Percentiles rank a stretch among this genome's conserved stretches.
These are phyloP conservation scores for Paratrypanosoma confusum DNA, from an alignment of 208 protist species.

Conservation along the genomic window DNA sequence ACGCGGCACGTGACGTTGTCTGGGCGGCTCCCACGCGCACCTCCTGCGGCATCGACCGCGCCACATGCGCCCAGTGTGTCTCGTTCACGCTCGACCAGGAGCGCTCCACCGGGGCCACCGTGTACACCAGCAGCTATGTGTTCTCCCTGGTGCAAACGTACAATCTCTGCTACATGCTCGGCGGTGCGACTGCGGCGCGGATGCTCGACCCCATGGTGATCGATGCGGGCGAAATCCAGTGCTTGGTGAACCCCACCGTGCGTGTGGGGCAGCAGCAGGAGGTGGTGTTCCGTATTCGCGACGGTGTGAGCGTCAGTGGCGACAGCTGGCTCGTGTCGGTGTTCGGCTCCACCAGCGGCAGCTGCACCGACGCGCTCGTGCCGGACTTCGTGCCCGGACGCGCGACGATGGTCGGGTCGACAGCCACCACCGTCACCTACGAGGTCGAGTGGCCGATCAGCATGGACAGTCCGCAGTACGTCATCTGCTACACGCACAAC, in stretches of 20 bases:
- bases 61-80: conserved; percentile 40
- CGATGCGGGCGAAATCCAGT: conserved; percentile 42
- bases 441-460: conserved; percentile 69
- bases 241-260: conserved; percentile 36
- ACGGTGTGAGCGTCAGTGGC: conserved; percentile 23
- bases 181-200: conserved; percentile 42
- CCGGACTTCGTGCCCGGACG: conserved; percentile 36
- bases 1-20: conserved; percentile 27
- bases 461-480: conserved; percentile 46
- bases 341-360: conserved; percentile 26
- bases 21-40: conserved; percentile 52
- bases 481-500: conserved; percentile 71
- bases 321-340: conserved; percentile 78
- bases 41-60: conserved; percentile 41
- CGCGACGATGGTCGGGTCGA: conserved; percentile 16
- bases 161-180: conserved; percentile 72
- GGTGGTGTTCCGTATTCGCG: conserved; percentile 47
- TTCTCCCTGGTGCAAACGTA: conserved; percentile 36
- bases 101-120: conserved; percentile 17
- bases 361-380: conserved; percentile 46
- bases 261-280: conserved; percentile 45
- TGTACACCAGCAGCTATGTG: conserved; percentile 23
- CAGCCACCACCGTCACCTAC: conserved; percentile 49
- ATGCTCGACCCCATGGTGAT: conserved; percentile 34
- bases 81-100: conserved; percentile 31